Evolutionary conservation across 2,329 filamentous ascomycete genomes (phyloP).

Genomic region (Fusarium floridanum): DNA sequence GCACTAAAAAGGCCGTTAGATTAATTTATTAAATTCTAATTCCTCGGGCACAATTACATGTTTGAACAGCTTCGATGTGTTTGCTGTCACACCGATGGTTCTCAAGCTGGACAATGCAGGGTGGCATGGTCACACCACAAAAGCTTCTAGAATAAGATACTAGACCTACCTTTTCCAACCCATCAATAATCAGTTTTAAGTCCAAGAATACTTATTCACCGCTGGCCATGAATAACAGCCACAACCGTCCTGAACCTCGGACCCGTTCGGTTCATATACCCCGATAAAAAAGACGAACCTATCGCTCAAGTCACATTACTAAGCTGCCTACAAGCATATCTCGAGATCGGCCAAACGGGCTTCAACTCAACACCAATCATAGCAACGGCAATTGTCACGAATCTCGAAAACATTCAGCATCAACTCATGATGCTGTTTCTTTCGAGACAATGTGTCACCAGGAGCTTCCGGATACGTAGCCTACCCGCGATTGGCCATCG

Average conservation of each 20-base stretch:
- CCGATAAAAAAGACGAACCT: background rate
- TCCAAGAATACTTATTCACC: no score
- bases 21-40: background rate
- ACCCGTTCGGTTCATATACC: background rate
- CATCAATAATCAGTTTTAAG: background rate
- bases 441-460: constrained; percentile 12
- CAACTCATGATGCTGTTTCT: constrained; percentile 32
- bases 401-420: constrained; percentile 20
- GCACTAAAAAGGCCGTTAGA: no score
- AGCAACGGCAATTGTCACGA: constrained; percentile 38
- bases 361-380: constrained; percentile 42
- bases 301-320: constrained; percentile 12
- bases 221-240: background rate
- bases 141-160: background rate
- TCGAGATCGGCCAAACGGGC: background rate
- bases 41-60: no score
- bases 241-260: background rate
- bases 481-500: background rate
- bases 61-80: background rate
- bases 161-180: background rate
- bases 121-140: background rate
- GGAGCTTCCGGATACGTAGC: background rate
- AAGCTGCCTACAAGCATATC: constrained; percentile 15
- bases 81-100: background rate
- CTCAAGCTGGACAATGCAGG: background rate